These are phyloP conservation scores for Seiridium cupressi DNA, from an alignment of 2,329 filamentous ascomycete species.

Conservation along the genomic window DNA sequence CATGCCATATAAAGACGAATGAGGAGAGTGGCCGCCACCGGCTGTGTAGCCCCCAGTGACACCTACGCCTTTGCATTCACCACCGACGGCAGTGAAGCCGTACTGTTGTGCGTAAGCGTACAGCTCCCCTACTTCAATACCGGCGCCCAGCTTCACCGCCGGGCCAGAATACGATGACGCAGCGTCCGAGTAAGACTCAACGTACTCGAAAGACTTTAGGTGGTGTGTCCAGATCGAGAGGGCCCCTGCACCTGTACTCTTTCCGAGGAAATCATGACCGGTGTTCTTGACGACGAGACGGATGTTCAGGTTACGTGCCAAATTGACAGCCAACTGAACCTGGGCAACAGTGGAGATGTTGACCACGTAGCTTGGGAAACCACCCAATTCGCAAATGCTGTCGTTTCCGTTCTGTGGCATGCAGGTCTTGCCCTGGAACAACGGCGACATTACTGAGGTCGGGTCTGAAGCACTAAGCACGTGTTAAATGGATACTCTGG, in stretches of 20 bases:
- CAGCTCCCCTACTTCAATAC: slow-evolving; percentile 49
- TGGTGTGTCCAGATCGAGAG: slow-evolving; percentile 33
- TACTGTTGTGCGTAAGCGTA: slow-evolving; percentile 45
- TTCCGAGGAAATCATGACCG: slow-evolving; percentile 31
- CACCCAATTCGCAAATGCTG: slow-evolving; percentile 31
- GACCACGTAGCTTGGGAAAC: slow-evolving; percentile 33
- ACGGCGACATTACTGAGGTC: slow-evolving; percentile 28
- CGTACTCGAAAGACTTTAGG: slow-evolving; percentile 22
- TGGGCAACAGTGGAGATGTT: slow-evolving; percentile 33
- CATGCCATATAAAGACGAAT: slow-evolving; percentile 44
- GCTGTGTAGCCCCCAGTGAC: slow-evolving; percentile 39
- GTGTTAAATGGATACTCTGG: slow-evolving; percentile 22
- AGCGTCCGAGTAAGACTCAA: slow-evolving; percentile 13
- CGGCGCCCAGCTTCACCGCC: slow-evolving; percentile 54
- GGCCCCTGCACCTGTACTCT: slow-evolving; percentile 35
- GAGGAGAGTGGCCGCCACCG: slow-evolving; percentile 50
- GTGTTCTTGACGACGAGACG: slow-evolving; percentile 43
- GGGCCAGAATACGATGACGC: slow-evolving; percentile 27
- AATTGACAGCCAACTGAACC: slow-evolving; percentile 32
- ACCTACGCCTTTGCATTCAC: slow-evolving; percentile 40
- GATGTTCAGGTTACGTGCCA: slow-evolving; percentile 32
- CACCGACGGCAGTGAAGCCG: slow-evolving; percentile 47
- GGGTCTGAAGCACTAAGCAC: slow-evolving; percentile 4
- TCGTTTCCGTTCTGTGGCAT: slow-evolving; percentile 21
- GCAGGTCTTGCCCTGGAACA: slow-evolving; percentile 37